Evolutionary conservation across 2,329 filamentous ascomycete genomes (phyloP).

Genomic region (Macrophomina pseudophaseolina): DNA sequence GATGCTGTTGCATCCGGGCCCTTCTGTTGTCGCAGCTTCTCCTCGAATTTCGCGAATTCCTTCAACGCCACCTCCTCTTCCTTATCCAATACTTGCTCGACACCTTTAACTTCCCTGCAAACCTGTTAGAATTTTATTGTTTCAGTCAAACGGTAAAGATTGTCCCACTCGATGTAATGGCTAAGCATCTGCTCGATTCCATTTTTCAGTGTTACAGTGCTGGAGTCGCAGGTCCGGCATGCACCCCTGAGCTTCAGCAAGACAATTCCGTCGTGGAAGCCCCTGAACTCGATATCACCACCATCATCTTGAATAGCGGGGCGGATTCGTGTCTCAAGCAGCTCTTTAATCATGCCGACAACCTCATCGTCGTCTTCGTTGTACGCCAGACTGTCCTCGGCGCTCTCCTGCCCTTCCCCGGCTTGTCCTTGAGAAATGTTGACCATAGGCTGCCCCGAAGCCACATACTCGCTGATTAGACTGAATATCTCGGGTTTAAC

Average conservation of each 20-base stretch:
- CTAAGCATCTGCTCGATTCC: conserved; percentile 99
- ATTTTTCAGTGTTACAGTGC: conserved; percentile 95
- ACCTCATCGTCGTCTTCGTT: conserved; percentile 93
- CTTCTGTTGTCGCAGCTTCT: conserved; percentile 71
- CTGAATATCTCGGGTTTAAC: conserved; percentile 95
- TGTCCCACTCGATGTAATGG: conserved; percentile 58
- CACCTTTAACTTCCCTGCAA: conserved; percentile 77
- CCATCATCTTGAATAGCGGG: conserved; percentile 98
- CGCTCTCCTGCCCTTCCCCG: conserved; percentile 54
- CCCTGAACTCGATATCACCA: conserved; percentile 92
- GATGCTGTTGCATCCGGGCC: conserved; percentile 57
- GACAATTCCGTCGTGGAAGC: conserved; percentile 81
- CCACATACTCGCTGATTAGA: conserved; percentile 90
- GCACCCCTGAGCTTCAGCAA: conserved; percentile 85
- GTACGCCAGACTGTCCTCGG: conserved; percentile 76
- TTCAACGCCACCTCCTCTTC: conserved; percentile 82
- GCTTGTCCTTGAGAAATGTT: conserved; percentile 67
- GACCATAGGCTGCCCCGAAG: conserved; percentile 80
- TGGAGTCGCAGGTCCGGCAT: conserved; percentile 94
- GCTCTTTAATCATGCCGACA: conserved; percentile 97
- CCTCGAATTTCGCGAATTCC: conserved; percentile 95
- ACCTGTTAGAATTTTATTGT: no score
- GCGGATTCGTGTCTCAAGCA: conserved; percentile 91
- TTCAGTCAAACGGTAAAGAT: no score
- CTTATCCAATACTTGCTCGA: conserved; percentile 93